Conservation (phyloP, 768 basidiomycete genomes). For the Suillus clintonianus region DNA sequence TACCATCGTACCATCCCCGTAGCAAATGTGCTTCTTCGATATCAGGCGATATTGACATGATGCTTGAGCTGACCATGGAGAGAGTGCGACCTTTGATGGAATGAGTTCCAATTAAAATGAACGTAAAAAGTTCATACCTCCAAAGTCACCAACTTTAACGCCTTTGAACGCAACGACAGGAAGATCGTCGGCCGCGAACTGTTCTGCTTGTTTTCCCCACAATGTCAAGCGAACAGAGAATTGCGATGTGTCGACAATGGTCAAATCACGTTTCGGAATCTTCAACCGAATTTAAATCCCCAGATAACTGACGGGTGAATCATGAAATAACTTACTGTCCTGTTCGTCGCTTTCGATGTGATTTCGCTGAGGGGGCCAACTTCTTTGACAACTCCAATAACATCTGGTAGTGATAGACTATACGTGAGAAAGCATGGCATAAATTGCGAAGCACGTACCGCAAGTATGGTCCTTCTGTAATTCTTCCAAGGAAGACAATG, state of each 20-base stretch:
- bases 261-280: constrained; percentile 89
- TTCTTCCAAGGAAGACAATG: constrained; percentile 60
- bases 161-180: constrained; percentile 93
- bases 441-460: constrained; percentile 49
- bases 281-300: constrained; percentile 30
- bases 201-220: constrained; percentile 95
- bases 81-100: constrained; percentile 67
- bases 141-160: constrained; percentile 90
- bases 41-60: constrained; percentile 86
- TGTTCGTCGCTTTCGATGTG: constrained; percentile 70
- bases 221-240: constrained; percentile 83
- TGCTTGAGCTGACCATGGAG: constrained; percentile 79
- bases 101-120: constrained; percentile 10
- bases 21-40: constrained; percentile 85
- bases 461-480: constrained; percentile 79
- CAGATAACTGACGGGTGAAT: neutral
- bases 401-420: constrained; percentile 52
- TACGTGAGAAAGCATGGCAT: neutral
- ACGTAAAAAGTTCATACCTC: constrained; percentile 47
- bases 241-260: constrained; percentile 80
- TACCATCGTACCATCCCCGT: constrained; percentile 89
- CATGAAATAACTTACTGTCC: constrained; percentile 45
- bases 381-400: constrained; percentile 86
- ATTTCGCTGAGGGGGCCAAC: constrained; percentile 68
- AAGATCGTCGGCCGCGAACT: constrained; percentile 56